phyloP scores from a whole-genome alignment of 306 rosid species.

The Cucumis hystrix region DNA sequence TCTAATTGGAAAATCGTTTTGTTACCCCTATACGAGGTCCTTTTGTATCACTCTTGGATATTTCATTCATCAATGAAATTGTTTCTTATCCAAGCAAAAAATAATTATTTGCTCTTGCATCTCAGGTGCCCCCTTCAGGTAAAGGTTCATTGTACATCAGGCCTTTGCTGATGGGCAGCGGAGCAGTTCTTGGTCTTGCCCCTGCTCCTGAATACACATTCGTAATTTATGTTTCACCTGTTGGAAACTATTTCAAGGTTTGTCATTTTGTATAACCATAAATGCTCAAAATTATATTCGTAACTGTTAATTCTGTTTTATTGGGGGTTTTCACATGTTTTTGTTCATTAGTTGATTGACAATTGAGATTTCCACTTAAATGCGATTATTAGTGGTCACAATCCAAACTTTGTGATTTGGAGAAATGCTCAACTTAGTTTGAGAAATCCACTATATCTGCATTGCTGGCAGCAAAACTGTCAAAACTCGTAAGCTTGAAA shows the following conservation, averaged over 20 bases:
- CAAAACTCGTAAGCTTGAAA: neutral
- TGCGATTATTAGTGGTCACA: neutral
- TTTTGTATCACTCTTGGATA: no score
- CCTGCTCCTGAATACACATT: conserved; percentile 97
- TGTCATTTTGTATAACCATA: neutral
- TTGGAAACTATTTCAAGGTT: conserved; percentile 97
- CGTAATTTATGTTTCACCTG: conserved; percentile 87
- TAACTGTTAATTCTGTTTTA: neutral
- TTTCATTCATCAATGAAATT: no score
- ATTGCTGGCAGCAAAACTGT: neutral
- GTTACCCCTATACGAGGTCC: no score
- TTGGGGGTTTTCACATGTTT: neutral
- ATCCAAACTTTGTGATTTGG: neutral
- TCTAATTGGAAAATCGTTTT: no score
- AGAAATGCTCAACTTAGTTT: neutral
- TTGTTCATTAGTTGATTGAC: neutral
- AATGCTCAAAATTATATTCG: neutral
- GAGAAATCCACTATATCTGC: neutral
- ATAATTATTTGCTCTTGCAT: conserved; percentile 8
- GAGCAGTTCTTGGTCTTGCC: conserved; percentile 92
- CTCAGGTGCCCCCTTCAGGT: conserved; percentile 87
- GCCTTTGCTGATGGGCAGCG: conserved; percentile 95
- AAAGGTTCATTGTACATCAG: conserved; percentile 91
- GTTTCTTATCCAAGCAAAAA: no score
- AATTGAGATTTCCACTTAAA: neutral